Base-by-base conservation (phyloP, 2,329 filamentous ascomycete species). In the Sporothrix inflata region DNA sequence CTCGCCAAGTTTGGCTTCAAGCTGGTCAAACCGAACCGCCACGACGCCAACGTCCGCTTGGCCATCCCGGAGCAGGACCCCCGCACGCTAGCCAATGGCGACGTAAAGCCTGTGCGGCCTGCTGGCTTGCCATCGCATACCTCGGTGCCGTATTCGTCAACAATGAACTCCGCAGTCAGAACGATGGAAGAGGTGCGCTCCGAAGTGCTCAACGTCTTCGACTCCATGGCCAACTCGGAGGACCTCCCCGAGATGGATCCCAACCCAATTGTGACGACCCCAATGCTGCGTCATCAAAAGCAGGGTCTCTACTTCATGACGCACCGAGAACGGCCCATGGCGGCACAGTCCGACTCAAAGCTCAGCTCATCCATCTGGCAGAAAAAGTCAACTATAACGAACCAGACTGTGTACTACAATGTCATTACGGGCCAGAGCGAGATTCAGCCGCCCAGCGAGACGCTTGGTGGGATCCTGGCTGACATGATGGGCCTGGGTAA, bases 401-500 rank as follows among this genome's bases (percentile, higher is more conserved):
- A 63, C 19, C 67, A 63, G 73, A 88, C 84, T 69, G 81, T 86
- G 19, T 98, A 92, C 79, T 89, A 91, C 77, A 96, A 99, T 76
- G 89, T 98, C 72, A 94, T 99, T 76, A 98, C 93, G 12, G 92
- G 91, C 0, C 86, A 91, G 60, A 85, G 88, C 40, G 84, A 89
- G 75, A 82, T 82, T 24, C 81, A 86, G 60, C 85, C 87, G 70
- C 92, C 92, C 0, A 84, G 87, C 1, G 88, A 94, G 76, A 89
- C 90, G 1, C 84, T 90, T 11, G 92, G 92, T 38, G 92, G 93
- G 3, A 90, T 95, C 47, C 82, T 95, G 24, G 92, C 92, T 16
- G 92, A 95, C 79, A 93, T 94, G 89, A 96, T 96, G 93, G 93
- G 93, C 34, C 83, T 95, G n/a, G 92, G 92, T 9, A 96, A 95